Evolutionary conservation across 1,284 basidiomycete genomes (phyloP).

Genomic region (Ganoderma resinaceum): DNA sequence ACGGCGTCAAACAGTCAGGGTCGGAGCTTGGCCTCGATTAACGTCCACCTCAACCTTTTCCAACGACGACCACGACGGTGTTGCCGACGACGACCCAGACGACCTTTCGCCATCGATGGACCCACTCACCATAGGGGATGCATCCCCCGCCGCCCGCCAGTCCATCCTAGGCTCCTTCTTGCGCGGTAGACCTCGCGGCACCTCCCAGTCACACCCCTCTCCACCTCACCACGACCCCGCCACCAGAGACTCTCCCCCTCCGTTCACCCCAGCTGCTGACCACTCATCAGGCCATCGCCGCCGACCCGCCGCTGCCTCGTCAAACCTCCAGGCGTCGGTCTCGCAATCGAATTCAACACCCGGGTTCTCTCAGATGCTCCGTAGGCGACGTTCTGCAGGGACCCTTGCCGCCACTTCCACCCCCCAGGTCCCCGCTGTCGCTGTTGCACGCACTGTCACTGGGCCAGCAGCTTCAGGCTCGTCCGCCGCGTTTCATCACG

Average conservation of each 20-base stretch:
- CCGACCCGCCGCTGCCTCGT: conserved; percentile 38
- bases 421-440: conserved; percentile 38
- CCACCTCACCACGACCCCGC: conserved; percentile 37
- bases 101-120: conserved; percentile 37
- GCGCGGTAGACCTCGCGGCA: conserved; percentile 46
- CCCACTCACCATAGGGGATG: conserved; percentile 39
- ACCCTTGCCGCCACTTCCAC: conserved; percentile 39
- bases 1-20: conserved; percentile 32
- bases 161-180: conserved; percentile 49
- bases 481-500: conserved; percentile 16
- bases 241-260: conserved; percentile 41
- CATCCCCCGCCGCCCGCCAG: conserved; percentile 43
- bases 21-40: conserved; percentile 30
- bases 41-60: conserved; percentile 28
- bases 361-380: conserved; percentile 45
- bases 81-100: conserved; percentile 25
- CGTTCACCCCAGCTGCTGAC: conserved; percentile 29
- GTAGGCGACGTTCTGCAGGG: conserved; percentile 45
- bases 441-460: conserved; percentile 36
- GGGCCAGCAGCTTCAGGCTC: conserved; percentile 27
- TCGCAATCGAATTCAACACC: conserved; percentile 39
- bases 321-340: conserved; percentile 39
- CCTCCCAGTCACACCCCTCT: conserved; percentile 47
- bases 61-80: conserved; percentile 28
- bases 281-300: conserved; percentile 39